Evolutionary conservation across 768 basidiomycete species (phyloP), one percentile per base, ranked within the genome.

Genomic region (Kwoniella shandongensis): DNA sequence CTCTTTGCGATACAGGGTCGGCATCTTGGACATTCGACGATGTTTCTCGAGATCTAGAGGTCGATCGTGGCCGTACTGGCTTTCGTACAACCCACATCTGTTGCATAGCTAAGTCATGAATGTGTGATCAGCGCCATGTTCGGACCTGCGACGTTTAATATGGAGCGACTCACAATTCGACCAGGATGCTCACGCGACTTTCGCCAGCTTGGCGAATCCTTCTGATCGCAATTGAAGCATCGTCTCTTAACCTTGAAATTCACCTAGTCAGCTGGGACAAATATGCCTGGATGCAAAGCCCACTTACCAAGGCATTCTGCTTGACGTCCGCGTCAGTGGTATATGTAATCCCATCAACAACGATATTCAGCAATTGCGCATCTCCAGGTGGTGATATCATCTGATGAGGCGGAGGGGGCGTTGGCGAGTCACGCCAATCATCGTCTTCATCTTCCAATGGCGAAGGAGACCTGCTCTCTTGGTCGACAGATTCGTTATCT

Each of bases 311-410:
- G 17, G 44, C 39, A 35, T 54, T 57, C 35, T 62, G 61, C 32
- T 57, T 57, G 29, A 62, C 55, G 23, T 62, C 61, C 17, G 50
- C n/a, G 42, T 62, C 61, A 13, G 46, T 50, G 1, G 54, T 61
- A 46, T 46, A 61, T 4, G 42, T 44, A 18, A 52, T 39, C 0
- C 13, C 3, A 12, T 20, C 18, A 18, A n/a, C 27, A 30, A 12
- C 41, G 15, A 40, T 20, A 17, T 18, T 35, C 27, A 26, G 18
- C 12, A 32, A 32, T 35, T 49, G 47, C 17, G 27, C 47, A 12
- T 26, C 27, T 26, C 27, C 15, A 6, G 47, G 4, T 4, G 25
- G 25, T 7, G 47, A 30, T 18, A 49, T 32, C 32, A 13, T 32
- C 32, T 32, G 6, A 6, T 6, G 32, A 13, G 32, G 7, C 13